These are phyloP conservation scores for Starmerella riodocensis DNA, from an alignment of 805 yeast species.

Conservation along the genomic window DNA sequence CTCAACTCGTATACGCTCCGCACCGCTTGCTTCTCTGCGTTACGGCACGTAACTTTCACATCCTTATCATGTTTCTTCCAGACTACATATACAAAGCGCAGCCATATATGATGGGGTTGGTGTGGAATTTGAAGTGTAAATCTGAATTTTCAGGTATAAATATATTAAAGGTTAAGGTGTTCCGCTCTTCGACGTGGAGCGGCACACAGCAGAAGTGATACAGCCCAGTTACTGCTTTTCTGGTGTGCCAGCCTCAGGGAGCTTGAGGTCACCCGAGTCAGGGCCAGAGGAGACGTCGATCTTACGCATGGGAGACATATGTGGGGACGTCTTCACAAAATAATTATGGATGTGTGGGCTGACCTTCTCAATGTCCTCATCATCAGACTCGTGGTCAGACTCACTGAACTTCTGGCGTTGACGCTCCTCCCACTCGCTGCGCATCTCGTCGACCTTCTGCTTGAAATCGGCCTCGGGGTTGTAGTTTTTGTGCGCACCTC, in stretches of 20 bases:
- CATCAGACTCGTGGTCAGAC: conserved; percentile 15
- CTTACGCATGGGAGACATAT: conserved; percentile 23
- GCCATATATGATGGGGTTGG: too few species aligned
- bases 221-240: neutral
- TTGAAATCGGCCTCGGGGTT: conserved; percentile 30
- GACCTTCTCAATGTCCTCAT: conserved; percentile 20
- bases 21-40: too few species aligned
- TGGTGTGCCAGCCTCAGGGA: conserved; percentile 25
- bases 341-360: conserved; percentile 27
- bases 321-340: conserved; percentile 28
- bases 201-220: too few species aligned
- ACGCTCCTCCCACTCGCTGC: conserved; percentile 28
- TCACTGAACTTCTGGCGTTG: conserved; percentile 25
- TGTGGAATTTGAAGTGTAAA: too few species aligned
- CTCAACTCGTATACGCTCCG: too few species aligned
- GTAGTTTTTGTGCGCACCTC: conserved; percentile 28
- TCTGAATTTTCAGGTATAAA: too few species aligned
- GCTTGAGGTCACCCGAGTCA: conserved; percentile 22
- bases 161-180: too few species aligned
- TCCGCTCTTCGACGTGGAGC: too few species aligned
- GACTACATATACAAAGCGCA: too few species aligned
- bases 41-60: too few species aligned
- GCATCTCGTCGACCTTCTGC: conserved; percentile 29
- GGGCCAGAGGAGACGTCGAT: conserved; percentile 11
- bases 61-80: too few species aligned